These are phyloP conservation scores for Auriscalpium orientale DNA, from an alignment of 768 basidiomycete species.

Conservation along the genomic window DNA sequence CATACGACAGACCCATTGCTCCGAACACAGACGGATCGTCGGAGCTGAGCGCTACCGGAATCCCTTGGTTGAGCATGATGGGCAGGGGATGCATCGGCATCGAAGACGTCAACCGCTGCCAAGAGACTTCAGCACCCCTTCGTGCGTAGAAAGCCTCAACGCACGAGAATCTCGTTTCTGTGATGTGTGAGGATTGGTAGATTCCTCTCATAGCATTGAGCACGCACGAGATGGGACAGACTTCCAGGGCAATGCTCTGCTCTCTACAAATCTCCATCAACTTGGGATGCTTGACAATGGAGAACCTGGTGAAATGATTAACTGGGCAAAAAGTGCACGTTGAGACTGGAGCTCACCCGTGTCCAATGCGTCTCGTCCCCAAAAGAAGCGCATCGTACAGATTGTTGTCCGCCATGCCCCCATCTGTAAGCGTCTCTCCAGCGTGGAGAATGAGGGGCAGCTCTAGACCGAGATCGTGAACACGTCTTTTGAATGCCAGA, in stretches of 20 bases:
- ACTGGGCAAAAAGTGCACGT: not conserved
- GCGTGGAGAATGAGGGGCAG: conserved; percentile 78
- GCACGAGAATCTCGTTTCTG: conserved; percentile 69
- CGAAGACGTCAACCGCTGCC: conserved; percentile 63
- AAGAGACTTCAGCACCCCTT: not conserved
- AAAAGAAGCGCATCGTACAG: conserved; percentile 74
- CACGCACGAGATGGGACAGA: conserved; percentile 74
- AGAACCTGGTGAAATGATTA: conserved; percentile 38
- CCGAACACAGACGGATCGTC: conserved; percentile 77
- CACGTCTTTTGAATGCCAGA: conserved; percentile 48
- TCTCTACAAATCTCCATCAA: conserved; percentile 62
- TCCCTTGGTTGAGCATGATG: conserved; percentile 61
- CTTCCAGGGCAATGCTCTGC: conserved; percentile 56
- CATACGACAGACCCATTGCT: conserved; percentile 70
- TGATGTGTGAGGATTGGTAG: not conserved
- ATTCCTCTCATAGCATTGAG: conserved; percentile 9
- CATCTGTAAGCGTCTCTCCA: conserved; percentile 76
- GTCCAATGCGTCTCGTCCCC: conserved; percentile 75
- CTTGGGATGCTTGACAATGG: conserved; percentile 69
- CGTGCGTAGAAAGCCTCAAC: not conserved
- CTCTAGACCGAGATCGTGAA: conserved; percentile 48
- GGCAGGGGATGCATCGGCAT: conserved; percentile 78
- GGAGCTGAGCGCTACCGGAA: conserved; percentile 62
- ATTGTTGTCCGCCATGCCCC: conserved; percentile 60
- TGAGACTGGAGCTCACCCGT: conserved; percentile 42